phyloP scores from a whole-genome alignment of 768 basidiomycete species.

The Coprinopsis cinerea region DNA sequence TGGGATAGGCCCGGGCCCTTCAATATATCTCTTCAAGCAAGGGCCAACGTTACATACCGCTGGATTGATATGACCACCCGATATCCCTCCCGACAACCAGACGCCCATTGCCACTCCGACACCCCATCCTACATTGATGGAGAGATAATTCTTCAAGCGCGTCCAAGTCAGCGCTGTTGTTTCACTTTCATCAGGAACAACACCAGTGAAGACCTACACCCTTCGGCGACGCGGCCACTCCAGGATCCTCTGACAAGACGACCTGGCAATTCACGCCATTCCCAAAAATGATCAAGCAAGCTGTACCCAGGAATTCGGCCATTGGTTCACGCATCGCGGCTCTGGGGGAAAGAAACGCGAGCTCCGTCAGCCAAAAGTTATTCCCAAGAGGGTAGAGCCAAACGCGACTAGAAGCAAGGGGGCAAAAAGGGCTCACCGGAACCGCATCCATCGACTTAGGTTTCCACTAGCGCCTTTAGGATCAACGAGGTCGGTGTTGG shows the following conservation, averaged over 20 bases:
- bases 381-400: too few relatives aligned
- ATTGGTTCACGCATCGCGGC: conserved; percentile 45
- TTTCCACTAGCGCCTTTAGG: too few relatives aligned
- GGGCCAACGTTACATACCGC: conserved; percentile 36
- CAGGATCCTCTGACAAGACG: conserved; percentile 38
- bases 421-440: too few relatives aligned
- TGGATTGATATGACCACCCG: conserved; percentile 74
- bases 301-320: conserved; percentile 59
- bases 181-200: too few relatives aligned
- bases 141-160: conserved; percentile 34
- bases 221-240: conserved; percentile 40
- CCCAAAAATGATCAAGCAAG: conserved; percentile 55
- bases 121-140: conserved; percentile 52
- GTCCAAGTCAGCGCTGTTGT: too few relatives aligned
- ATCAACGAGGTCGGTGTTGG: too few relatives aligned
- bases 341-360: too few relatives aligned
- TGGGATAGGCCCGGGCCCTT: conserved; percentile 15
- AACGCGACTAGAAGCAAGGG: too few relatives aligned
- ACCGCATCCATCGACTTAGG: too few relatives aligned
- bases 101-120: conserved; percentile 59
- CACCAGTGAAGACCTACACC: conserved; percentile 36
- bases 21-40: not conserved
- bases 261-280: conserved; percentile 53
- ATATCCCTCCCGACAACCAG: conserved; percentile 62
- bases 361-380: too few relatives aligned